These are phyloP conservation scores for Penicillium sp. DNA, from an alignment of 2,329 filamentous ascomycete genomes.

Conservation along the genomic window DNA sequence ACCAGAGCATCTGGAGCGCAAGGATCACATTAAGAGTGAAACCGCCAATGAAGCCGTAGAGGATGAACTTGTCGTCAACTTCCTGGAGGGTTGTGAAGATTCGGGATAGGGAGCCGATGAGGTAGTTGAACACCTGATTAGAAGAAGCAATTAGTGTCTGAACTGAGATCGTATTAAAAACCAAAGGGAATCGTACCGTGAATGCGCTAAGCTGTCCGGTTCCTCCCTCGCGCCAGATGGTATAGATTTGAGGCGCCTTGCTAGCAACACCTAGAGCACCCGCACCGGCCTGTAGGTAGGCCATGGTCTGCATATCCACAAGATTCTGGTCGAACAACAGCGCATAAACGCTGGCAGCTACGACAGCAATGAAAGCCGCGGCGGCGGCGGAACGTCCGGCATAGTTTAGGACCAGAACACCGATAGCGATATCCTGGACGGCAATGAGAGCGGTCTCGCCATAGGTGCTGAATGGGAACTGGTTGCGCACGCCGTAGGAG, in stretches of 20 bases:
- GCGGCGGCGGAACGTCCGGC: slow-evolving; percentile 59
- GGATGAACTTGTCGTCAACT: slow-evolving; percentile 89
- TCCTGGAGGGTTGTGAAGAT: slow-evolving; percentile 98
- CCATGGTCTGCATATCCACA: slow-evolving; percentile 58
- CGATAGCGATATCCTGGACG: slow-evolving; percentile 84
- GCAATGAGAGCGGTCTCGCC: slow-evolving; percentile 90
- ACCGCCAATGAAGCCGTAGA: slow-evolving; percentile 87
- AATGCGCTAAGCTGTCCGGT: slow-evolving; percentile 96
- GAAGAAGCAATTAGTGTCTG: slow-evolving; percentile 2
- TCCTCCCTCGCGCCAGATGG: slow-evolving; percentile 73
- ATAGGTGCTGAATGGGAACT: slow-evolving; percentile 91
- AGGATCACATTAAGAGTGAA: slow-evolving; percentile 83
- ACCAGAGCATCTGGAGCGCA: slow-evolving; percentile 84
- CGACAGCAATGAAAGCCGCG: slow-evolving; percentile 65
- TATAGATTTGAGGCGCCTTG: slow-evolving; percentile 86
- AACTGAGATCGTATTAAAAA: not conserved
- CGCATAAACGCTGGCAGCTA: slow-evolving; percentile 60
- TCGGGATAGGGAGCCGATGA: slow-evolving; percentile 79
- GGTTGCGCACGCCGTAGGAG: slow-evolving; percentile 82
- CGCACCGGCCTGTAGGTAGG: slow-evolving; percentile 72
- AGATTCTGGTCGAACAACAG: slow-evolving; percentile 58
- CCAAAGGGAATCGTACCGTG: slow-evolving; percentile 55
- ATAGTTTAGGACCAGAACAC: slow-evolving; percentile 76
- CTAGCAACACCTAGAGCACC: slow-evolving; percentile 74
- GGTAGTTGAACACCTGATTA: slow-evolving; percentile 88